A percentile compares a stretch with the other conserved stretches of the same genome.
phyloP scores from a whole-genome alignment of 805 yeast genomes.

The Ogataea populi-albae region DNA sequence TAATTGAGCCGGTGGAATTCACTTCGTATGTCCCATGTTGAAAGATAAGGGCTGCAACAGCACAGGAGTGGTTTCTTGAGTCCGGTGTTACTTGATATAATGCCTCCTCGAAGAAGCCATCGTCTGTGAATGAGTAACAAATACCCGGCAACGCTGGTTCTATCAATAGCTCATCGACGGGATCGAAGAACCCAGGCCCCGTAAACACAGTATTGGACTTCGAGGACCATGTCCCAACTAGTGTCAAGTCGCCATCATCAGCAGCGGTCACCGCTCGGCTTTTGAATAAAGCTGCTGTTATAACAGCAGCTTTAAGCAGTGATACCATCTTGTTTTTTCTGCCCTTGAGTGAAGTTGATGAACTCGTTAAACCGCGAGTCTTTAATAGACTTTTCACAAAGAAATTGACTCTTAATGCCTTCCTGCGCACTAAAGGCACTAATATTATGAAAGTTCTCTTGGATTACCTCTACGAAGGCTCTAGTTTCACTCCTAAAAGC shows the following conservation, averaged over 20 bases:
- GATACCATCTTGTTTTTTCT: too few relatives aligned
- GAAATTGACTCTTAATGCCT: too few relatives aligned
- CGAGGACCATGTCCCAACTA: constrained; percentile 93
- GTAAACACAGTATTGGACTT: constrained; percentile 93
- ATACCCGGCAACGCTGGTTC: constrained; percentile 97
- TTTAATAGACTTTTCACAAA: too few relatives aligned
- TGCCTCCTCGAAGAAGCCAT: constrained; percentile 91
- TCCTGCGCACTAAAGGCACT: too few relatives aligned
- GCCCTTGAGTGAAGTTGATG: too few relatives aligned
- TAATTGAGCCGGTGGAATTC: constrained; percentile 61
- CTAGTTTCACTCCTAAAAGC: too few relatives aligned
- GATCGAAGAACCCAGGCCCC: constrained; percentile 95
- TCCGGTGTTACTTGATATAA: constrained; percentile 73
- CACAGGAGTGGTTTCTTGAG: constrained; percentile 73
- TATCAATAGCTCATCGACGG: constrained; percentile 87
- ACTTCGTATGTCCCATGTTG: constrained; percentile 86
- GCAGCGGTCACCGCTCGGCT: too few relatives aligned
- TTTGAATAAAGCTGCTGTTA: too few relatives aligned
- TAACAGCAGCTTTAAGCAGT: too few relatives aligned
- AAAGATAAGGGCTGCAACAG: constrained; percentile 74
- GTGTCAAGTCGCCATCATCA: constrained; percentile 9
- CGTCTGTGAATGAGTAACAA: constrained; percentile 87
- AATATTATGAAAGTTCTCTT: too few relatives aligned
- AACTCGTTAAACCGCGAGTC: too few relatives aligned
- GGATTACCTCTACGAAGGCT: too few relatives aligned